A percentile compares a stretch with the other conserved stretches of the same genome.
phyloP scores from a whole-genome alignment of 2,329 filamentous ascomycete genomes.

The Fusarium secorum region DNA sequence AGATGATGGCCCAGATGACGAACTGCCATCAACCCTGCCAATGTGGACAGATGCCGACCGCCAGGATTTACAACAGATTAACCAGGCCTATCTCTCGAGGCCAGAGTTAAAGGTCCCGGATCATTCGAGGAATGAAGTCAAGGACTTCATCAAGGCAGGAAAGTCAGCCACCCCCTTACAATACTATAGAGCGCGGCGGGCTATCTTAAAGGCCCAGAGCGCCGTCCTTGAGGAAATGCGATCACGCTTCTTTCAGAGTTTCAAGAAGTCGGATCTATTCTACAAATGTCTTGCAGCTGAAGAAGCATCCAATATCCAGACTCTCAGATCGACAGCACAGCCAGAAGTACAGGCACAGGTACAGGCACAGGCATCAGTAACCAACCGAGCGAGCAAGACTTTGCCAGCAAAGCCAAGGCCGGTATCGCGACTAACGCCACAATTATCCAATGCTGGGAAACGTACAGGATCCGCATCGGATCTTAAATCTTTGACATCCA shows the following conservation, averaged over 20 bases:
- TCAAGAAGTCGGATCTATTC: conserved; percentile 92
- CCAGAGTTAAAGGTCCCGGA: conserved; percentile 81
- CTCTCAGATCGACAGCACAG: conserved; percentile 32
- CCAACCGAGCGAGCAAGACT: conserved; percentile 47
- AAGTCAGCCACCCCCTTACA: conserved; percentile 78
- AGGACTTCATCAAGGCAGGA: conserved; percentile 80
- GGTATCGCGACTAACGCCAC: conserved; percentile 53
- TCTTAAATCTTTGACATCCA: conserved; percentile 50
- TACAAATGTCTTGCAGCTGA: conserved; percentile 96
- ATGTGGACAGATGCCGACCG: conserved; percentile 86
- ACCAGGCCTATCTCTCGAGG: conserved; percentile 85
- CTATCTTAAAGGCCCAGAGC: conserved; percentile 84
- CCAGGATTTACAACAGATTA: conserved; percentile 87
- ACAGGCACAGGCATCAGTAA: conserved; percentile 38
- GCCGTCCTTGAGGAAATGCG: conserved; percentile 86
- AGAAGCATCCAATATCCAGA: conserved; percentile 63
- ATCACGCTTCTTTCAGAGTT: conserved; percentile 78
- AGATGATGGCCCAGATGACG: conserved; percentile 72
- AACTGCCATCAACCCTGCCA: conserved; percentile 65
- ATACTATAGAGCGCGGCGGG: conserved; percentile 82
- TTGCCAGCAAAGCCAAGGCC: conserved; percentile 56
- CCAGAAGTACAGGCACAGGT: conserved; percentile 25
- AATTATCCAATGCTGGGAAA: conserved; percentile 46
- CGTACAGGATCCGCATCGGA: conserved; percentile 60
- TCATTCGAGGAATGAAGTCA: conserved; percentile 73